These are phyloP conservation scores for Drechslerella dactyloides DNA, from an alignment of 2,329 filamentous ascomycete genomes.

Conservation along the genomic window DNA sequence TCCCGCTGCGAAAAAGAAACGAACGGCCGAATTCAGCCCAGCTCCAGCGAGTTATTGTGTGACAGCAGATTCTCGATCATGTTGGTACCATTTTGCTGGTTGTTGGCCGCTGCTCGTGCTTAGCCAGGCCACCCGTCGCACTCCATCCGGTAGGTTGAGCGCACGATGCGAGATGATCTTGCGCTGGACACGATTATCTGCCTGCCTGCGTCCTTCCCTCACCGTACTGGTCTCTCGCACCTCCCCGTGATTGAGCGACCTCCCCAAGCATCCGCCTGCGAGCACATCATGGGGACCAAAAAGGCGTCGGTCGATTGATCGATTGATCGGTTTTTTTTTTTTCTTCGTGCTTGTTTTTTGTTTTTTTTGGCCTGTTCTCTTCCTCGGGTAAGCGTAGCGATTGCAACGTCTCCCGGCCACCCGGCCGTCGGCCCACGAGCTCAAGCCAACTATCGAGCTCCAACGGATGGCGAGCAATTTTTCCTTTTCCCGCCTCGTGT, in stretches of 20 bases:
- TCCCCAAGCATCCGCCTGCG: neutral
- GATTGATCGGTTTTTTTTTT: neutral
- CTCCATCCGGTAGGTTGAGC: slow-evolving; percentile 2
- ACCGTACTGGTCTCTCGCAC: slow-evolving; percentile 22
- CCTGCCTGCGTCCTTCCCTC: slow-evolving; percentile 46
- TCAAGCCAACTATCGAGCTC: slow-evolving; percentile 36
- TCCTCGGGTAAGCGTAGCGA: slow-evolving; percentile 39
- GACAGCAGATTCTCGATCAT: slow-evolving; percentile 37
- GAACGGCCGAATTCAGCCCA: slow-evolving; percentile 21
- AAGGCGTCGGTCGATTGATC: too few relatives aligned
- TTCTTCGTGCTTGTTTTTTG: neutral
- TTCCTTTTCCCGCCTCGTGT: slow-evolving; percentile 22
- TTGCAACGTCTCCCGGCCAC: slow-evolving; percentile 13
- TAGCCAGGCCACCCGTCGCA: too few relatives aligned
- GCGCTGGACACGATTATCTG: slow-evolving; percentile 31
- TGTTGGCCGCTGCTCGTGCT: neutral
- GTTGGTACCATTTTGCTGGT: slow-evolving; percentile 9
- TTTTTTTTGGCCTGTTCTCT: slow-evolving; percentile 23
- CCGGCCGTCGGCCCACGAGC: slow-evolving; percentile 27
- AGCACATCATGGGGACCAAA: neutral
- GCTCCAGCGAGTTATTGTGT: slow-evolving; percentile 37
- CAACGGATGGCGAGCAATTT: slow-evolving; percentile 24
- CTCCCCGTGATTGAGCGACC: slow-evolving; percentile 37
- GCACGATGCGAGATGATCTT: slow-evolving; percentile 2
- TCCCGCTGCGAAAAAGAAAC: slow-evolving; percentile 24